Base-by-base conservation (phyloP, 2,329 filamentous ascomycete genomes). In the Acrocalymma vagum region DNA sequence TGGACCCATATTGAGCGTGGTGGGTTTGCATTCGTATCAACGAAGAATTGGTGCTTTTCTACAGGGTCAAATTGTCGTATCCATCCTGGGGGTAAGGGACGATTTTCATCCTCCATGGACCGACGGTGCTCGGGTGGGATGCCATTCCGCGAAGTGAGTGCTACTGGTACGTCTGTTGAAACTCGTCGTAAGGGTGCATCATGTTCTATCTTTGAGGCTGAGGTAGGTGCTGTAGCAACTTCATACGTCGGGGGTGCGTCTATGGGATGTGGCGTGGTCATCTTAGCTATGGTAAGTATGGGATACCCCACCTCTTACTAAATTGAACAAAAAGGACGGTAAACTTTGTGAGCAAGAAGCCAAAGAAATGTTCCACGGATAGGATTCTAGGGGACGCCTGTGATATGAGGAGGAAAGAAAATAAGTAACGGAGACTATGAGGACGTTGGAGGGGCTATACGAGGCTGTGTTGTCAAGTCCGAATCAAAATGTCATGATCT, bases 101-200 rank as follows among this genome's bases (percentile, higher is more conserved):
- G 74, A 7, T 71, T 63, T 53, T 83, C 80, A 51, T 85, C 82
- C 69, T 85, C 82, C 81, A 85, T 85, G 16, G 74, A 78, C n/a
- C 81, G 74, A 9, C 81, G 75, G 22, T 68, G 66, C 9, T 72
- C 68, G 2, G 75, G 69, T 0, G 81, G 78, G 27, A 84, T 83
- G 37, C 76, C 78, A 72, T 79, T 79, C 40, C 74, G 70, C 18
- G 69, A 63, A 33, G 63, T 70, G 28, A 52, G 58, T 11, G 51
- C 45, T 13, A 53, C 53, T 15, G 63, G 65, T 1, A 47, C 51
- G 17, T 67, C 63, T 3, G 63, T 67, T 7, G 65, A 65, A 16
- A 68, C 50, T 15, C 64, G 60, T 14, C 29, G 44, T 18, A 63
- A 48, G 13, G 51, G 45, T 24, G 56, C 57, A 9, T 48, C 52